Evolutionary conservation across 208 protist genomes (phyloP).

Genomic region (Acanthamoeba lenticulata): DNA sequence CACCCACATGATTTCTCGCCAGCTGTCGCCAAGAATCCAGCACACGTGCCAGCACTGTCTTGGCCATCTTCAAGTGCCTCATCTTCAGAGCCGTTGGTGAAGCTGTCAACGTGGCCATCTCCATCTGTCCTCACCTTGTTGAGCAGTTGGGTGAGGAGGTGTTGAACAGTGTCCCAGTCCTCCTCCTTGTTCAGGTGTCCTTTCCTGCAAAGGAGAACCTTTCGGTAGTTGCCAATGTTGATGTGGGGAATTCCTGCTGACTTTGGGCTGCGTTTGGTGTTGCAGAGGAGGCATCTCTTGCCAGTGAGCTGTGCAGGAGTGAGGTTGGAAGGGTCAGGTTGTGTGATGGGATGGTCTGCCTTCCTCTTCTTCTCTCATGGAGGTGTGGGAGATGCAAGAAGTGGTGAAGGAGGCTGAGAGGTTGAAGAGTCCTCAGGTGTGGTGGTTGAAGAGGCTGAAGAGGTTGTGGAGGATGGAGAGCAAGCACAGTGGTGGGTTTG

Average conservation of each 20-base stretch:
- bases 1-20: too few species aligned
- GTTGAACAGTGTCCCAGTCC: too few species aligned
- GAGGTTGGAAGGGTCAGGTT: neutral
- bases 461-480: neutral
- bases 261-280: too few species aligned
- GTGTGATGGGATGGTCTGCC: neutral
- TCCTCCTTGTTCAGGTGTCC: too few species aligned
- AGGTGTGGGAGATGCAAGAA: neutral
- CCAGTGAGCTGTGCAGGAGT: neutral
- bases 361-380: neutral
- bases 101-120: too few species aligned
- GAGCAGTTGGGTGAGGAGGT: too few species aligned
- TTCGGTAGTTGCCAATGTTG: too few species aligned
- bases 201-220: too few species aligned
- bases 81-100: too few species aligned
- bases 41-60: neutral
- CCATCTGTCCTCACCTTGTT: too few species aligned
- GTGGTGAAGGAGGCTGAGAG: neutral
- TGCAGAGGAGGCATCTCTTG: too few species aligned
- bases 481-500: neutral
- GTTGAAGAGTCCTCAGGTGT: neutral
- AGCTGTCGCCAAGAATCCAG: neutral
- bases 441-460: neutral
- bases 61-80: neutral
- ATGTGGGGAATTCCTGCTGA: too few species aligned